Evolutionary conservation across 2,329 filamentous ascomycete species (phyloP).

Genomic region (Pezicula neosporulosa): DNA sequence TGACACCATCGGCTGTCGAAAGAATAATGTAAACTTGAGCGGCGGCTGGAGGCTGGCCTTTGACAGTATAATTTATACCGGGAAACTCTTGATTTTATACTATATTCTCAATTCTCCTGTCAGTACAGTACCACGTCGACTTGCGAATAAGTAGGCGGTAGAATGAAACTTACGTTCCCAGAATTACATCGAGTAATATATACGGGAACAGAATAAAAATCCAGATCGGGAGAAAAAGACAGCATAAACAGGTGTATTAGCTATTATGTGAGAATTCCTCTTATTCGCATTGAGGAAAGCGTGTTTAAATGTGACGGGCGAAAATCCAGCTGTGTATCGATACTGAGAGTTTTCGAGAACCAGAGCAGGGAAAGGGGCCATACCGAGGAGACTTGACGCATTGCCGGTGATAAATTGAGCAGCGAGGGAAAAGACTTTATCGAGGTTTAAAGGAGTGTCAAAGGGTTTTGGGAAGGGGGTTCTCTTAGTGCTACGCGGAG

Average conservation of each 20-base stretch:
- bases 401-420: constrained; percentile 51
- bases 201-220: constrained; percentile 21
- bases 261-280: constrained; percentile 6
- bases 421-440: constrained; percentile 59
- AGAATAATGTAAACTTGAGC: constrained; percentile 40
- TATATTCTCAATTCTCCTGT: background rate
- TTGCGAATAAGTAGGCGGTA: background rate
- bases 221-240: constrained; percentile 23
- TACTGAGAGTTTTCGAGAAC: constrained; percentile 20
- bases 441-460: constrained; percentile 52
- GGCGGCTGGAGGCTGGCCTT: constrained; percentile 12
- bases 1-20: constrained; percentile 30
- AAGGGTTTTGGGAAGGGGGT: constrained; percentile 53
- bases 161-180: constrained; percentile 10
- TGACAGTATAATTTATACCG: background rate
- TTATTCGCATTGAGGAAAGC: constrained; percentile 18
- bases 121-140: too few relatives aligned
- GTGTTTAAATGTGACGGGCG: constrained; percentile 16
- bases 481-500: constrained; percentile 45
- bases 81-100: background rate
- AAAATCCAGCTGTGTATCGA: constrained; percentile 14
- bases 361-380: constrained; percentile 50
- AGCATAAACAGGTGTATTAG: constrained; percentile 16
- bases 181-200: constrained; percentile 10
- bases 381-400: constrained; percentile 54